A percentile compares a stretch with the other conserved stretches of the same genome.
These are phyloP conservation scores for Penicillium sp. DNA, from an alignment of 2,329 filamentous ascomycete species.

Conservation along the genomic window DNA sequence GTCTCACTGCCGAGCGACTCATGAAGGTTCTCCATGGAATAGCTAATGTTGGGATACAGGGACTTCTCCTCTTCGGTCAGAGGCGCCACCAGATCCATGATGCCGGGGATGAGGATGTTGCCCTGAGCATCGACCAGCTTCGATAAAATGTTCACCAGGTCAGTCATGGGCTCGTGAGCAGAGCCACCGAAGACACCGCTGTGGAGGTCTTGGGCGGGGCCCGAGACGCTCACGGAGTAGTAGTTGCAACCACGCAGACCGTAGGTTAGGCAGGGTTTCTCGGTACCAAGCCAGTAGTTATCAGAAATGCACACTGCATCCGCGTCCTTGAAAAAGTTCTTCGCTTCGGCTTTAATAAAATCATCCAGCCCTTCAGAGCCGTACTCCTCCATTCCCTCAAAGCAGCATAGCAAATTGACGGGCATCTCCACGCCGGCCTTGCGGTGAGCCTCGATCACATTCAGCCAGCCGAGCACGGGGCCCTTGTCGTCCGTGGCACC, in stretches of 20 bases:
- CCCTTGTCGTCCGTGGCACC: slow-evolving; percentile 98
- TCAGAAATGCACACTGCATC: slow-evolving; percentile 98
- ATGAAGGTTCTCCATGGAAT: slow-evolving; percentile 93
- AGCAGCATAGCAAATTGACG: slow-evolving; percentile 98
- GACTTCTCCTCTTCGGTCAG: slow-evolving; percentile 78
- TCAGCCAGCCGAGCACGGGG: slow-evolving; percentile 93
- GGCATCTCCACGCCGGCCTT: slow-evolving; percentile 92
- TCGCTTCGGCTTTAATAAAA: slow-evolving; percentile 83
- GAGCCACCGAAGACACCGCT: slow-evolving; percentile 95
- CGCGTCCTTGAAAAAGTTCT: slow-evolving; percentile 90
- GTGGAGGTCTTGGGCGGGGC: slow-evolving; percentile 89
- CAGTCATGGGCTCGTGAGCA: slow-evolving; percentile 97
- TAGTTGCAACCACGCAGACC: slow-evolving; percentile 97
- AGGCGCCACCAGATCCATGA: slow-evolving; percentile 87
- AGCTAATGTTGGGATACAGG: slow-evolving; percentile 85
- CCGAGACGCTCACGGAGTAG: slow-evolving; percentile 86
- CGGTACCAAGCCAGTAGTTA: slow-evolving; percentile 99
- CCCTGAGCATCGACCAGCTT: slow-evolving; percentile 83
- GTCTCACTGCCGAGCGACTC: slow-evolving; percentile 87
- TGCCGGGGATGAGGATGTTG: slow-evolving; percentile 89
- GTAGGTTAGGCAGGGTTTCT: slow-evolving; percentile 97
- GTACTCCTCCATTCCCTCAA: slow-evolving; percentile 99
- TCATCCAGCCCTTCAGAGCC: slow-evolving; percentile 95
- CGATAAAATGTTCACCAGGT: slow-evolving; percentile 75
- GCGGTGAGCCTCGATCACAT: slow-evolving; percentile 95